Base-by-base conservation (phyloP, 495 filamentous ascomycete genomes). In the Entonaema liquescens region DNA sequence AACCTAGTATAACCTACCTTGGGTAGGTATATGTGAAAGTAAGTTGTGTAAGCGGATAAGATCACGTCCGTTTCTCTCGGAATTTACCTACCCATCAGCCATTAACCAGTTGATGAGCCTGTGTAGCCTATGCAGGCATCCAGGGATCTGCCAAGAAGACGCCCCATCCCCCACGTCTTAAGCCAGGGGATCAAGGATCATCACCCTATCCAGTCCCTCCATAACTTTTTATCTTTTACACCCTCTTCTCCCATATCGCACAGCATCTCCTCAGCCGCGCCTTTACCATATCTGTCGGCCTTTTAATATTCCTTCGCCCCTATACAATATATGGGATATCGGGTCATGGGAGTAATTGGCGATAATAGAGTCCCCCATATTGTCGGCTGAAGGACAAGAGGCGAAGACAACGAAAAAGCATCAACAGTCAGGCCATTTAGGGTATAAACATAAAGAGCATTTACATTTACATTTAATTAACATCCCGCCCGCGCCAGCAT, bases 61-160 rank as follows among this genome's bases (percentile, higher is more conserved):
- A 28, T 59, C 42, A 64, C 69, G 36, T 56, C 59, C 38, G 55
- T 68, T 44, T 47, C 26, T 60, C 62, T 52, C 70, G 52, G 79
- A 68, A 70, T 66, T 62, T 73, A 59, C 62, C 66, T 62, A 11
- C 33, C 62, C 58, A 52, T 73, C 71, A 47, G 58, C 44, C 67
- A 67, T 66, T 70, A 67, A 59, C 67, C 71, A 70, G 40, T 70
- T 61, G 50, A 67, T 63, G 71, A 70, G 55, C 63, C 71, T 60
- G 62, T 67, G 71, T 26, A 62, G 67, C 71, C 67, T 74, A 74
- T 70, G 71, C 59, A 56, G 54, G 36, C 59, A 26, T 70, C 33
- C 73, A 67, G 65, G 71, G 75, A 75, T 77, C 68, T 74, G 75
- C 75, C 73, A 77, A 77, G 75, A 75, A 9, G 29, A 68, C 62